Percentiles rank a stretch among this genome's conserved stretches.
These are phyloP conservation scores for Sonneratia caseolaris DNA, from an alignment of 345 rosid species.

Conservation along the genomic window DNA sequence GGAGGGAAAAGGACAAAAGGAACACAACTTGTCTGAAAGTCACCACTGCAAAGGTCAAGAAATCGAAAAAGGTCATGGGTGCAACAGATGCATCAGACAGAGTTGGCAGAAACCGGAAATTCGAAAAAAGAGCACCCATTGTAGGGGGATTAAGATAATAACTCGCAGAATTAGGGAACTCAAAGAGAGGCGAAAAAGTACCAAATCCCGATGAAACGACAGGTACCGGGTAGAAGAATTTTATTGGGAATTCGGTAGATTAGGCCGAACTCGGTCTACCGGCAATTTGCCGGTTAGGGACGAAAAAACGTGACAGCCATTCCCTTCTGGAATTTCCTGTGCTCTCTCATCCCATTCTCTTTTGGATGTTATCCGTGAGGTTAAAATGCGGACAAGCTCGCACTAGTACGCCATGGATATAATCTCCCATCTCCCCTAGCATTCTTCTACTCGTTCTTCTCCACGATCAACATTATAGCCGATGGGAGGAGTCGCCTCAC, in stretches of 20 bases:
- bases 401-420: background rate
- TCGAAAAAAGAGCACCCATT: too few species aligned
- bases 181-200: background rate
- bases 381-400: background rate
- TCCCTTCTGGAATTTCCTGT: background rate
- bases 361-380: background rate
- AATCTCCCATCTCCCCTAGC: background rate
- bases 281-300: background rate
- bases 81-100: too few species aligned
- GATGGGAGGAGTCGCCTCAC: background rate
- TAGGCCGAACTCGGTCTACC: background rate
- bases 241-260: background rate
- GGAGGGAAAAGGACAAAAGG: too few species aligned
- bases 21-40: too few species aligned
- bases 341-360: constrained; percentile 2
- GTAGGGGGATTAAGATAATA: too few species aligned
- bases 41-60: too few species aligned
- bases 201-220: too few species aligned
- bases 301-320: background rate
- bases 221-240: background rate
- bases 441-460: background rate
- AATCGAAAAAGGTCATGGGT: too few species aligned
- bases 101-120: too few species aligned
- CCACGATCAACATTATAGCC: background rate
- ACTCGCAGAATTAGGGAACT: background rate